Base-by-base conservation (phyloP, 2,329 filamentous ascomycete species). In the Cercospora zeae-maydis region DNA sequence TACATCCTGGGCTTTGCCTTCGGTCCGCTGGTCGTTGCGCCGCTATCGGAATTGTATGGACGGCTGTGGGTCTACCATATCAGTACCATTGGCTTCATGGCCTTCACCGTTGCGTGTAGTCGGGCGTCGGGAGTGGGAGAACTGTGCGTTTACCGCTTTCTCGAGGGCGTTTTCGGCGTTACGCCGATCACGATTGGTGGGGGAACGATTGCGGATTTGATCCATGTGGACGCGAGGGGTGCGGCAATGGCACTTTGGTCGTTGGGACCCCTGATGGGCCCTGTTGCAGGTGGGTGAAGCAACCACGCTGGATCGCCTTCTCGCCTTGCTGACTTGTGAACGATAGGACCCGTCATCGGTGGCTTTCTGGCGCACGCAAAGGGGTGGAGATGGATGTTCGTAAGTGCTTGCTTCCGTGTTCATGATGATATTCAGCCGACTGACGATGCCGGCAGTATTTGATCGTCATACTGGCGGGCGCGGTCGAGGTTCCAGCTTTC, bases 311-410 rank as follows among this genome's bases (percentile, higher is more conserved):
- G 16, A 21, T 5, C 4, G 3, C 2, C 2, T 11, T 8, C 49
- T 5, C 30, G n/a, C 16, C n/a, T 5, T 53, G 30, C 49, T 53
- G 49, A 53, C 49, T 3, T 0, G 1, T 19, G 33, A 16, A 31
- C 21, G 13, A 4, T 13, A 59, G 56, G 86, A 0, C 87, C 87
- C 0, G 83, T 89, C 1, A 80, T 81, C 0, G 87, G 86, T 3
- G 86, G 84, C 0, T 89, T 86, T 70, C 84, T 90, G 24, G 79
- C 84, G 0, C 76, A 87, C 67, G 77, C 82, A 60, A 84, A 81
- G 8, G 85, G 82, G 0, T 91, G 91, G 91, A 80, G 91, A 67
- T 95, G 90, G 58, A 61, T 64, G 34, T 61, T 61, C n/a, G 61
- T 63, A 27, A 63, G 61, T 56, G 21, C n/a, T 45, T 56, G 21